These are phyloP conservation scores for Penicillium sp. DNA, from an alignment of 2,329 filamentous ascomycete species.

Conservation along the genomic window DNA sequence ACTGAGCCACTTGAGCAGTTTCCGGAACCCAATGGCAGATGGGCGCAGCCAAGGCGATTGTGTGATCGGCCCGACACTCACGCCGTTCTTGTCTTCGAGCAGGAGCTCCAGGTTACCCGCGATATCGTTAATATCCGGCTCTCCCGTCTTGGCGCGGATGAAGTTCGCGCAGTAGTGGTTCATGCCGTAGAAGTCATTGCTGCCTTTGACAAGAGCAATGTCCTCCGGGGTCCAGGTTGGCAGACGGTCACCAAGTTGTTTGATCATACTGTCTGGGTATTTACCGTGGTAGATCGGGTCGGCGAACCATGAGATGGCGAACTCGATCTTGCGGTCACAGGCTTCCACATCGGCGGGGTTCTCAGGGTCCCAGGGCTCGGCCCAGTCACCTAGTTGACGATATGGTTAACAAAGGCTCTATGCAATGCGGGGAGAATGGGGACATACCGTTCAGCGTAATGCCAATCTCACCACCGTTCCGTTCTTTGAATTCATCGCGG, in stretches of 20 bases:
- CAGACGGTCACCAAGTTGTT: conserved; percentile 74
- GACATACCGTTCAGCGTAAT: conserved; percentile 76
- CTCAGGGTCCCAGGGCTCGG: conserved; percentile 76
- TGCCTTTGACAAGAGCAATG: conserved; percentile 70
- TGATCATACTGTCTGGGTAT: conserved; percentile 79
- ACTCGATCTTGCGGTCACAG: conserved; percentile 77
- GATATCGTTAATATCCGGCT: conserved; percentile 64
- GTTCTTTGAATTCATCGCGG: conserved; percentile 74
- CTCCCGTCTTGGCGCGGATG: conserved; percentile 67
- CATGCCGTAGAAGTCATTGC: conserved; percentile 92
- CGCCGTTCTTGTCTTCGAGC: conserved; percentile 67
- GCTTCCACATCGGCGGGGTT: conserved; percentile 74
- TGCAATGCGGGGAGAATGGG: neutral
- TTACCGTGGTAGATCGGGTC: conserved; percentile 82
- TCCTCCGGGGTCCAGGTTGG: conserved; percentile 74
- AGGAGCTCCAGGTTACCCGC: conserved; percentile 72
- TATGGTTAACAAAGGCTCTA: neutral
- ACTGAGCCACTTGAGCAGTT: conserved; percentile 72
- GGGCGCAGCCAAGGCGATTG: conserved; percentile 79
- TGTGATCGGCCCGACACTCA: conserved; percentile 75
- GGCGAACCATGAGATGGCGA: conserved; percentile 82
- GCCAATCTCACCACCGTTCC: conserved; percentile 72
- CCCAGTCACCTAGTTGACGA: conserved; percentile 62
- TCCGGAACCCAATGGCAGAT: conserved; percentile 71
- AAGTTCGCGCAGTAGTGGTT: conserved; percentile 92